Evolutionary conservation across 2,329 filamentous ascomycete genomes (phyloP), one percentile per base, ranked within the genome.

Genomic region (Colletotrichum falcatum): DNA sequence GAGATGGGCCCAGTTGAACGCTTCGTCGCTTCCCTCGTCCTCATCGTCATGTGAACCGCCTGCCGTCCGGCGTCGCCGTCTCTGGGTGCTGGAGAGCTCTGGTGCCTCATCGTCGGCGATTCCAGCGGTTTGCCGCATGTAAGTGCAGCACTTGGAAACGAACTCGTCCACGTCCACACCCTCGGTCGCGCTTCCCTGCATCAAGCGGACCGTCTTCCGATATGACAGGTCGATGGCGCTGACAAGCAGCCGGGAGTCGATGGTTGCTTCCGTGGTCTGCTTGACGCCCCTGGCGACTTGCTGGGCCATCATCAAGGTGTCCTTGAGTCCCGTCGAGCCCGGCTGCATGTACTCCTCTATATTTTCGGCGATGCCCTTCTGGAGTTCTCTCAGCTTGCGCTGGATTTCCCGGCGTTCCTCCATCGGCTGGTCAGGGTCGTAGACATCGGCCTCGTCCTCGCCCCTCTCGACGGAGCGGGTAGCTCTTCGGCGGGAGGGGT

Each of bases 111-210:
- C 84, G 59, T 87, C 83, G 18, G 81, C 81, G 30, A 88, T 87
- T 14, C 86, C 87, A 9, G 87, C 83, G 4, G 89, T 92, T 44
- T 88, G 86, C 28, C 89, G 90, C 94, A 98, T 98, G 78, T 93
- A 98, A 4, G 88, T 89, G 70, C 97, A 94, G 79, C 92, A 95
- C 80, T 97, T 97, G 0, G 93, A 92, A 18, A 98, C 89, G 76
- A 98, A 97, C 75, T 97, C 93, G 72, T 98, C 95, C 0, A 97
- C 86, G 76, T 98, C 95, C 28, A 99, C 83, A 9, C 94, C 94
- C 61, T 92, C 90, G 3, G 89, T 89, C 2, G 87, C 83, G 75
- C 92, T 91, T 8, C 94, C 94, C 37, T 94, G 85, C 1, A 92
- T 90, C 33, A 97, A 86, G 61, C 91, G 90, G 53, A 91, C 85